A percentile compares a stretch with the other conserved stretches of the same genome.
Evolutionary conservation across 768 basidiomycete genomes (phyloP).

Genomic region (Boletus fagicola): DNA sequence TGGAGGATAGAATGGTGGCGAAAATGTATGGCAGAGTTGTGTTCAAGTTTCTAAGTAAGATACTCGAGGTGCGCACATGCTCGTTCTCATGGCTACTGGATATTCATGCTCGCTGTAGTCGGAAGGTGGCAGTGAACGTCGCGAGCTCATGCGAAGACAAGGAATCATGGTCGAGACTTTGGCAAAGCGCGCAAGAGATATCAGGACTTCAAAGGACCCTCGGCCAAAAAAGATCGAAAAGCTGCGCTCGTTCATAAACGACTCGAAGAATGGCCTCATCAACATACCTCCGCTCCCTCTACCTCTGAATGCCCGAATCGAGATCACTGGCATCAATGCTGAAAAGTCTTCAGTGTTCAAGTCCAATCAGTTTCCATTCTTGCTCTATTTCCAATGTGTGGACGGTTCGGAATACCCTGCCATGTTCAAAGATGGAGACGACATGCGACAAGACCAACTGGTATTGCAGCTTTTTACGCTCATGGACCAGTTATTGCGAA

Average conservation of each 20-base stretch:
- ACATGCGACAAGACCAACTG: constrained; percentile 97
- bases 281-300: constrained; percentile 80
- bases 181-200: constrained; percentile 80
- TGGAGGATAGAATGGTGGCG: constrained; percentile 80
- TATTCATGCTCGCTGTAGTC: constrained; percentile 39
- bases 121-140: constrained; percentile 75
- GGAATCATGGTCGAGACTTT: constrained; percentile 85
- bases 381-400: constrained; percentile 85
- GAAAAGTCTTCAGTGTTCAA: constrained; percentile 97
- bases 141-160: constrained; percentile 89
- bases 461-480: constrained; percentile 98
- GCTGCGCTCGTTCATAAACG: constrained; percentile 77
- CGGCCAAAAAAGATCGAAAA: constrained; percentile 98
- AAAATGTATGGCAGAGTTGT: constrained; percentile 94
- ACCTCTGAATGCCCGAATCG: constrained; percentile 85
- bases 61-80: constrained; percentile 64
- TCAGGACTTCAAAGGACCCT: constrained; percentile 87
- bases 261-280: constrained; percentile 81
- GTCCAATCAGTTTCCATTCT: constrained; percentile 89
- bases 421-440: constrained; percentile 99
- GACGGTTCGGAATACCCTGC: constrained; percentile 87
- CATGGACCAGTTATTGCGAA: constrained; percentile 90
- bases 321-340: constrained; percentile 81
- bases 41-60: constrained; percentile 85
- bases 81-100: background rate